phyloP scores from a whole-genome alignment of 202 grass and related monocot species.

The Brachypodium distachyon region DNA sequence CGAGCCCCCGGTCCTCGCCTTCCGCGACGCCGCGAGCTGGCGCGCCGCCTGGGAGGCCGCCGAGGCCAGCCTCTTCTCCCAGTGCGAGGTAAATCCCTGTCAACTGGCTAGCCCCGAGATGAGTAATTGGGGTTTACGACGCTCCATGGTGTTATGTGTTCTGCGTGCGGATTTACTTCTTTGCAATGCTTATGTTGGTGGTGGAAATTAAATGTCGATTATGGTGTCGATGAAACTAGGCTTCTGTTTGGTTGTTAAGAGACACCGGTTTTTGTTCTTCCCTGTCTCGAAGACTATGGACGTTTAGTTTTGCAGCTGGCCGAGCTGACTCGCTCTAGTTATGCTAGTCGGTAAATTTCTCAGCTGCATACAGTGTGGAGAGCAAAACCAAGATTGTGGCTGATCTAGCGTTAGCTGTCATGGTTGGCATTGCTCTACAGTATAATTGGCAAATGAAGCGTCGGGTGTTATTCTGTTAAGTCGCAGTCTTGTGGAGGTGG shows the following conservation, averaged over 20 bases:
- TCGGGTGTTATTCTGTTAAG: no score
- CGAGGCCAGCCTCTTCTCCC: constrained; percentile 41
- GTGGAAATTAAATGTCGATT: background rate
- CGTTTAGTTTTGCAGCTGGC: constrained; percentile 52
- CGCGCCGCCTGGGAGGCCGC: constrained; percentile 40
- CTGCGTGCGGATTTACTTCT: background rate
- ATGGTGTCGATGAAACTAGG: background rate
- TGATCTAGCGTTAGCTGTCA: constrained; percentile 49
- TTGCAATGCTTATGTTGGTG: background rate
- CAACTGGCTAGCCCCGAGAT: background rate
- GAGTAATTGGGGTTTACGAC: constrained; percentile 48
- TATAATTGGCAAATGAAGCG: background rate
- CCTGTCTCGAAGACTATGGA: background rate
- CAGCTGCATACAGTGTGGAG: constrained; percentile 59
- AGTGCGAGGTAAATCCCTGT: constrained; percentile 52
- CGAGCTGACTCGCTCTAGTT: constrained; percentile 63
- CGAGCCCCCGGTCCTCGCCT: constrained; percentile 54
- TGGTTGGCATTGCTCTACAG: constrained; percentile 50
- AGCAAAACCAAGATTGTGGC: constrained; percentile 67
- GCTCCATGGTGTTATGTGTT: constrained; percentile 16
- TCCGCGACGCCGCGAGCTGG: constrained; percentile 65
- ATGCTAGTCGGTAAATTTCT: constrained; percentile 62
- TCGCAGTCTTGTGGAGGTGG: no score
- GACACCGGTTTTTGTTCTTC: background rate
- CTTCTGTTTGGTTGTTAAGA: background rate